Conservation (phyloP, 2,329 filamentous ascomycete species). For the Herpotrichia juniperi region DNA sequence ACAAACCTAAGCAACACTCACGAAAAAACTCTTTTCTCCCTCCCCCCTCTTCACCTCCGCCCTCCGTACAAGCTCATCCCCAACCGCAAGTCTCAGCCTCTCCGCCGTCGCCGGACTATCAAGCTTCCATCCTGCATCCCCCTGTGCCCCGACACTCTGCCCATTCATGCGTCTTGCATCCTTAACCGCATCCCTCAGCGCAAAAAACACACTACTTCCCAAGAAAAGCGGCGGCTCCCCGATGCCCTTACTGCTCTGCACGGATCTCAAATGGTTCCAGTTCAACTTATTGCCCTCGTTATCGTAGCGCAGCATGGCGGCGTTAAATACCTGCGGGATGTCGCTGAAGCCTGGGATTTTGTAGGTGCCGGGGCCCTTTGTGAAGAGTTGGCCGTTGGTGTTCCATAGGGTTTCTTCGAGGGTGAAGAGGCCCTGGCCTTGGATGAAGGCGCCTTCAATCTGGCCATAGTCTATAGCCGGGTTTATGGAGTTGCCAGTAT, state of each 20-base stretch:
- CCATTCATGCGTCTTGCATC: constrained; percentile 65
- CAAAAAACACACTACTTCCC: constrained; percentile 84
- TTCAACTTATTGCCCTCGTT: constrained; percentile 56
- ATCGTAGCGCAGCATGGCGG: constrained; percentile 76
- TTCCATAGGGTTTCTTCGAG: constrained; percentile 75
- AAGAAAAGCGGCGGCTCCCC: constrained; percentile 77
- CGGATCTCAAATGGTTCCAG: constrained; percentile 84
- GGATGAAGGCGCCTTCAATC: constrained; percentile 80
- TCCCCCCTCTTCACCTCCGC: constrained; percentile 71
- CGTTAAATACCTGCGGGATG: constrained; percentile 85
- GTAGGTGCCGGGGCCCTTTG: constrained; percentile 70
- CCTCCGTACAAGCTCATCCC: constrained; percentile 77
- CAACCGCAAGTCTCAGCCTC: constrained; percentile 77
- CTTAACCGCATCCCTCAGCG: constrained; percentile 80
- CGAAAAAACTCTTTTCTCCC: constrained; percentile 61
- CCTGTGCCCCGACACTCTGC: constrained; percentile 6
- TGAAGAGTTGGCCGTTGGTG: constrained; percentile 68
- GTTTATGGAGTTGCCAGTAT: constrained; percentile 82
- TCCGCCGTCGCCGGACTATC: constrained; percentile 84
- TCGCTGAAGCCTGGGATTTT: constrained; percentile 90
- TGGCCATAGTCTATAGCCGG: constrained; percentile 81
- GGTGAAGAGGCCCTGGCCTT: constrained; percentile 80
- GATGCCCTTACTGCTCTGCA: constrained; percentile 81
- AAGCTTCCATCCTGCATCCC: constrained; percentile 59
- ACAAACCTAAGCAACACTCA: constrained; percentile 29